Evolutionary conservation across 73 alveolate genomes (phyloP), one percentile per base, ranked within the genome.

Genomic region (Paramecium caudatum): DNA sequence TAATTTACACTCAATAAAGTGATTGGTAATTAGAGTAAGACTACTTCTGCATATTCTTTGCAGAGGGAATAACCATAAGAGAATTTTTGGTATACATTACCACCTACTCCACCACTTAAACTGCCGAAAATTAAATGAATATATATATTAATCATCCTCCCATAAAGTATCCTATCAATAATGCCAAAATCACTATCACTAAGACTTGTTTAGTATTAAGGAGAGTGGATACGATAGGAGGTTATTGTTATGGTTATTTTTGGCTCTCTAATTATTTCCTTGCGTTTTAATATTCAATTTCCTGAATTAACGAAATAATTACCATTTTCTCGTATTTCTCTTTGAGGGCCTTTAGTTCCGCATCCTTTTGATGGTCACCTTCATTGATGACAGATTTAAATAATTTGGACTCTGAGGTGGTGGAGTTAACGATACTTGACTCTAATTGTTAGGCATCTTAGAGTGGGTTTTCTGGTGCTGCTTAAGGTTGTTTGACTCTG

Each of bases 11-110:
- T 55, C 10, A 55, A 55, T 55, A 19, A 55, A 55, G 80, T 55
- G 15, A 55, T 55, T 2, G 80, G 80, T 2, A 55, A 55, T 13
- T 27, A 55, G 1, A 55, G 30, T 55, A 55, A 55, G 3, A 46
- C 10, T 46, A 19, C 46, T 27, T 19, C 80, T 2, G 45, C 30
- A 3, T 27, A 55, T 4, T 55, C 9, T 23, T 55, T n/a, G n/a
- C n/a, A n/a, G n/a, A n/a, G n/a, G n/a, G n/a, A n/a, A n/a, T n/a
- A n/a, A n/a, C n/a, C n/a, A 55, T 27, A 55, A 27, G 80, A 55
- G 30, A 43, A 55, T 27, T 55, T 55, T 23, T 55, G 80, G 80
- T 55, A 19, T 55, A 55, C 80, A 55, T 27, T 55, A 55, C 80
- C 80, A 27, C 43, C 43, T 19, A 55, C 80, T 55, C 80, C 80